These are phyloP conservation scores for Haplographium delicatum DNA, from an alignment of 495 filamentous ascomycete species.

Conservation along the genomic window DNA sequence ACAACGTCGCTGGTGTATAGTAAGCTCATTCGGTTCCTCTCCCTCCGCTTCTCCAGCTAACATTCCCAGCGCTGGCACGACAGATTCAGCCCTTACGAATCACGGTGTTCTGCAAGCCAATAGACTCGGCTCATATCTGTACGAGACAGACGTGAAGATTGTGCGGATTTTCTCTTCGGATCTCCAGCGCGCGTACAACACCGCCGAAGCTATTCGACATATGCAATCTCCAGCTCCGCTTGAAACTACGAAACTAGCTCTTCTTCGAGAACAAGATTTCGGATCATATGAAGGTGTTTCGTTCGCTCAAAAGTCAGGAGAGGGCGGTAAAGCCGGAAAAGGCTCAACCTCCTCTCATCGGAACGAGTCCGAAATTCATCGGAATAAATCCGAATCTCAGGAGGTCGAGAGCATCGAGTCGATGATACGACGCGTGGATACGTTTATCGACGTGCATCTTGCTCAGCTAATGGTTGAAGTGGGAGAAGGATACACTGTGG, in stretches of 20 bases:
- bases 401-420: slow-evolving; percentile 54
- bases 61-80: slow-evolving; percentile 63
- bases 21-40: slow-evolving; percentile 26
- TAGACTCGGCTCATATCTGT: slow-evolving; percentile 57
- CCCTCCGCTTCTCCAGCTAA: slow-evolving; percentile 16
- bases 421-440: slow-evolving; percentile 56
- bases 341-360: too few relatives aligned
- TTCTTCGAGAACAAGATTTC: slow-evolving; percentile 70
- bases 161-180: slow-evolving; percentile 73
- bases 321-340: slow-evolving; percentile 9
- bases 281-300: slow-evolving; percentile 61
- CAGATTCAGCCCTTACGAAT: slow-evolving; percentile 73
- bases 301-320: slow-evolving; percentile 23
- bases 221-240: slow-evolving; percentile 36
- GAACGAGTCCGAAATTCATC: slow-evolving; percentile 11
- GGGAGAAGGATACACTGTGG: slow-evolving; percentile 35
- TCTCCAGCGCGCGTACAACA: slow-evolving; percentile 65
- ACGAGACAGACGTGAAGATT: slow-evolving; percentile 33
- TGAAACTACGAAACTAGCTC: slow-evolving; percentile 40
- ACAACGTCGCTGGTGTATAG: slow-evolving; percentile 76
- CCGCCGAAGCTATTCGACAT: slow-evolving; percentile 58
- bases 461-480: slow-evolving; percentile 46
- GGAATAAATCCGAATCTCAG: slow-evolving; percentile 37
- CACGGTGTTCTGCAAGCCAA: slow-evolving; percentile 75
- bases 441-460: slow-evolving; percentile 58